Evolutionary conservation across 495 filamentous ascomycete genomes (phyloP).

Genomic region (Aspergillus bertholletiae): DNA sequence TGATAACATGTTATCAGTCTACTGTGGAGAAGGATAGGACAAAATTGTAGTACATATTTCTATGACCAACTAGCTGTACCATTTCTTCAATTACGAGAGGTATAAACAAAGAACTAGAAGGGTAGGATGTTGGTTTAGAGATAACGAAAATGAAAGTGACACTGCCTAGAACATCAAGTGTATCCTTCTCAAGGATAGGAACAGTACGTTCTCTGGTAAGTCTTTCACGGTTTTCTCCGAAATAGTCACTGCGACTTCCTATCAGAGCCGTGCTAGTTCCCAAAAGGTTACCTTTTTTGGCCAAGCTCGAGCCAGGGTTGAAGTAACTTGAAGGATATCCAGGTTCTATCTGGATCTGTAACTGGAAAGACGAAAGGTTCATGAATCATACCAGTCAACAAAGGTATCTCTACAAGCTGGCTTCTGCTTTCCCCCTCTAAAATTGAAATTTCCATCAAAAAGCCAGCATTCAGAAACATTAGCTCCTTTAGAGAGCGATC

Average conservation of each 20-base stretch:
- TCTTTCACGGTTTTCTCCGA: conserved; percentile 24
- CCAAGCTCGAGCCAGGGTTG: neutral
- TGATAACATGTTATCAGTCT: neutral
- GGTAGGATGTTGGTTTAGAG: conserved; percentile 8
- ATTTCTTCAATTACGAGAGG: neutral
- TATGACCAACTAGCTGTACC: conserved; percentile 25
- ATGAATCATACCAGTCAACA: conserved; percentile 25
- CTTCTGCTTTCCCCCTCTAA: conserved; percentile 4
- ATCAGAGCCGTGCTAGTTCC: conserved; percentile 21
- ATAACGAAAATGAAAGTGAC: conserved; percentile 28
- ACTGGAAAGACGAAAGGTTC: conserved; percentile 21
- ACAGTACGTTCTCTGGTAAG: conserved; percentile 27
- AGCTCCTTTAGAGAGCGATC: neutral
- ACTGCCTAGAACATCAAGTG: conserved; percentile 24
- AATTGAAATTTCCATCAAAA: conserved; percentile 8
- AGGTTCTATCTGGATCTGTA: conserved; percentile 5
- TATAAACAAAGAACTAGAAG: neutral
- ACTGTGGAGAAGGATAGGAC: neutral
- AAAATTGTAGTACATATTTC: conserved; percentile 11
- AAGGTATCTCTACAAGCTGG: conserved; percentile 17
- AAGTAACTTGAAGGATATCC: conserved; percentile 20
- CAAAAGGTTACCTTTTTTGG: neutral
- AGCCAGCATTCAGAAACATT: neutral
- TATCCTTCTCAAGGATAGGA: conserved; percentile 19
- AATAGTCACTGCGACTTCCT: conserved; percentile 1